These are phyloP conservation scores for Lasiodiplodia hormozganensis DNA, from an alignment of 2,329 filamentous ascomycete species.

Conservation along the genomic window DNA sequence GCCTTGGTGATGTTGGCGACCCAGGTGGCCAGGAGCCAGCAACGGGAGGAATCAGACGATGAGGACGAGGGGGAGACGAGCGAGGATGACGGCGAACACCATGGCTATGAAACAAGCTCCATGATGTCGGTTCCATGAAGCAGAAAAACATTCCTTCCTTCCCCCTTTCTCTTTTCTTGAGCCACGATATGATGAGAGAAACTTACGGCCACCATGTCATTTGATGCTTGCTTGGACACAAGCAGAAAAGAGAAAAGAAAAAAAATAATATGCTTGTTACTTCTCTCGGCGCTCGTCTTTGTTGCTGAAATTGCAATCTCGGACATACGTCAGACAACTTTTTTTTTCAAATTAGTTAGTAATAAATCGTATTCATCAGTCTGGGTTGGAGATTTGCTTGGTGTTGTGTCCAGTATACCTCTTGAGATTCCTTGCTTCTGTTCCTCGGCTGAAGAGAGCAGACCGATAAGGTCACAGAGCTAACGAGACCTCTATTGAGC, in stretches of 20 bases:
- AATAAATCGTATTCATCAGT: neutral
- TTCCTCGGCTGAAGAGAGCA: neutral
- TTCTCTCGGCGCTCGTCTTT: neutral
- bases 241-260: neutral
- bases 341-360: neutral
- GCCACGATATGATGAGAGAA: neutral
- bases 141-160: neutral
- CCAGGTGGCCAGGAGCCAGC: neutral
- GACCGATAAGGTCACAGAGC: neutral
- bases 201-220: neutral
- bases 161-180: neutral
- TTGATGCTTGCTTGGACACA: neutral
- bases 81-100: neutral
- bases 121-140: too few relatives aligned
- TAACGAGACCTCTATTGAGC: neutral
- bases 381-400: neutral
- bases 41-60: neutral
- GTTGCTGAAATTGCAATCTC: neutral
- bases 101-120: too few relatives aligned
- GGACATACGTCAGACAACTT: neutral
- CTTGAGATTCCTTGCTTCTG: neutral
- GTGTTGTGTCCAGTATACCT: neutral
- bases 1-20: slow-evolving; percentile 7
- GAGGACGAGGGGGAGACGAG: neutral
- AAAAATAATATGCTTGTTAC: neutral